Percentiles rank a stretch among this genome's conserved stretches.
Conservation (phyloP, 2,329 filamentous ascomycete genomes). For the Geosmithia flava region DNA sequence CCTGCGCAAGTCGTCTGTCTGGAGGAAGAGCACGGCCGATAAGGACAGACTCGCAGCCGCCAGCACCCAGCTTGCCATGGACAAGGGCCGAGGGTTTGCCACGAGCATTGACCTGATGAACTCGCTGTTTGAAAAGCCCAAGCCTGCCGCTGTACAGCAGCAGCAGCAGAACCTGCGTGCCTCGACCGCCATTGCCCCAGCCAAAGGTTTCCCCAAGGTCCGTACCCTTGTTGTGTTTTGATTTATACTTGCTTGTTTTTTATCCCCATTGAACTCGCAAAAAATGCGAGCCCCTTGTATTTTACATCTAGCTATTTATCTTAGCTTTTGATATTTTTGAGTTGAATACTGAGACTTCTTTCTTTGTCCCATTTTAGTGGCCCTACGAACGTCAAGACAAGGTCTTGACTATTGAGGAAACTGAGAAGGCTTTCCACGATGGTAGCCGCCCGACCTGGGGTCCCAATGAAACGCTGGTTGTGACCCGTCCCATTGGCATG, state of each 20-base stretch:
- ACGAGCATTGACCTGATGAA: constrained; percentile 96
- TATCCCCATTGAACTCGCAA: background rate
- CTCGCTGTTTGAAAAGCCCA: constrained; percentile 70
- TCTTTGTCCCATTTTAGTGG: constrained; percentile 47
- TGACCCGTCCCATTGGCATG: constrained; percentile 27
- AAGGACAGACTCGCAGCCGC: constrained; percentile 14
- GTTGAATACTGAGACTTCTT: background rate
- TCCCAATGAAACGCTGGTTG: constrained; percentile 59
- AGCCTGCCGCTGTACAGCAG: constrained; percentile 26
- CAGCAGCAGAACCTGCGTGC: constrained; percentile 35
- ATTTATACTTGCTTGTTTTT: constrained; percentile 7
- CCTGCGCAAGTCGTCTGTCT: constrained; percentile 25
- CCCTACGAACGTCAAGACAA: constrained; percentile 74
- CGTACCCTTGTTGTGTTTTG: constrained; percentile 41
- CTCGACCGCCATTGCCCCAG: constrained; percentile 24
- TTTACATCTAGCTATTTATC: constrained; percentile 15
- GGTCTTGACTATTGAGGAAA: constrained; percentile 48
- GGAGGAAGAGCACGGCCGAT: constrained; percentile 17
- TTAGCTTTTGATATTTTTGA: constrained; percentile 30
- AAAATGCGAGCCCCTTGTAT: constrained; percentile 12
- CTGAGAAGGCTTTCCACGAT: constrained; percentile 57
- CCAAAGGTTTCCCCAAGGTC: constrained; percentile 74
- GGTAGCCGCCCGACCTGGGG: constrained; percentile 73
- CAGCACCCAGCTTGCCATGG: constrained; percentile 18
- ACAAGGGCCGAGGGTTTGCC: constrained; percentile 55